Conservation (phyloP, 2,329 filamentous ascomycete species). For the Aspergillus sp. region DNA sequence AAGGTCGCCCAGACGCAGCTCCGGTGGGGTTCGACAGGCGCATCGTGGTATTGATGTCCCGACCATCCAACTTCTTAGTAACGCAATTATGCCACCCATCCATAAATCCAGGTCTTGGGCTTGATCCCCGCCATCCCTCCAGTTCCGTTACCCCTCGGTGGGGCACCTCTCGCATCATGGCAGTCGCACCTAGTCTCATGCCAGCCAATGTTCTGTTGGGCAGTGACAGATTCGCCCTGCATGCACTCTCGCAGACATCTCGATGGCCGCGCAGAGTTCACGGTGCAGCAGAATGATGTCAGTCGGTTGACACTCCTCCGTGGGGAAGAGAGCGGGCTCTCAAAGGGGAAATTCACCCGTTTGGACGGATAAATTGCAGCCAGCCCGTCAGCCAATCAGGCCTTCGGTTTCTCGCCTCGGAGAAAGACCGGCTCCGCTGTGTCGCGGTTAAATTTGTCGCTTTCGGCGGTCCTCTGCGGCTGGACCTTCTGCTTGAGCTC, state of each 20-base stretch:
- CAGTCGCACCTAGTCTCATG: background rate
- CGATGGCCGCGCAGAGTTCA: too few relatives aligned
- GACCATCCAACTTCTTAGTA: background rate
- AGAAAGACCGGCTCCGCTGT: background rate
- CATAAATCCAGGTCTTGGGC: background rate
- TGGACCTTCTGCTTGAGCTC: background rate
- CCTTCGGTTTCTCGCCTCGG: background rate
- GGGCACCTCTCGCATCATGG: background rate
- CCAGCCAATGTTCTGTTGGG: too few relatives aligned
- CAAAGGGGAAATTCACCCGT: background rate
- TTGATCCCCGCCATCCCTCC: background rate
- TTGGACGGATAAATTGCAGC: slow-evolving; percentile 1
- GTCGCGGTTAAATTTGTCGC: background rate
- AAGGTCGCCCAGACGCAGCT: slow-evolving; percentile 7
- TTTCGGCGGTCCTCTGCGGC: background rate
- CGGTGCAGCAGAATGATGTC: background rate
- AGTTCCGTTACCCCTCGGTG: background rate
- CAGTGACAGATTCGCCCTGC: too few relatives aligned
- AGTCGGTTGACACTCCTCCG: background rate
- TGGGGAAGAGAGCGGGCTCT: background rate
- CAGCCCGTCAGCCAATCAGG: background rate
- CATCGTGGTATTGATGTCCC: background rate
- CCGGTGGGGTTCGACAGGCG: slow-evolving; percentile 16
- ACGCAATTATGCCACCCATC: background rate
- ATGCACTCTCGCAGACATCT: too few relatives aligned